Evolutionary conservation across 179 eudicot species (phyloP), one percentile per base, ranked within the genome.

Genomic region (Heliamphora pulchella): DNA sequence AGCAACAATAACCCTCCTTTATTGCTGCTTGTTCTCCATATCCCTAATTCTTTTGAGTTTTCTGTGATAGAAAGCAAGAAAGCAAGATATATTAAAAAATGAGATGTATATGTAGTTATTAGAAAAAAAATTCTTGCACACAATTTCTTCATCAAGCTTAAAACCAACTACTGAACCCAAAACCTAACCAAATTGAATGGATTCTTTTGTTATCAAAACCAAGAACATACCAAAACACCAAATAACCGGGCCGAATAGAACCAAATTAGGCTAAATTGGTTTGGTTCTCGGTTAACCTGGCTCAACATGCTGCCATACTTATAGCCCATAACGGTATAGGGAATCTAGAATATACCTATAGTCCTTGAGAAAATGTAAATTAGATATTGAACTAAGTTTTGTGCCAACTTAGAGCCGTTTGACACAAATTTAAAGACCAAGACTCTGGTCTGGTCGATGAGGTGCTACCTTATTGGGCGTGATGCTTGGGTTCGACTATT

Each of bases 11-110:
- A 15, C 2, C 1, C 17, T 63, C 69, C 59, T 77, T 63, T 48
- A 77, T 77, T 63, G 67, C 78, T 8, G 8, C 46, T 11, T 48
- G 69, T 63, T 13, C 59, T 63, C 47, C 51, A 31, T 63, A 63
- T 63, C 64, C 20, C 43, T 46, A 47, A 5, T 5, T 47, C n/a
- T 63, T 62, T 46, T 48, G 41, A 50, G 14, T 48, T 14, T 3
- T 31, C 69, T 59, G 70, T 47, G 43, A 61, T 46, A 50, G 78
- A 75, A 58, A 17, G 57, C 55, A 76, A 43, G 41, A 75, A 59
- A 46, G 17, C 31, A 10, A 18, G 0, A 59, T 3, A 62, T 20
- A 18, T 76, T 62, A 54, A 75, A 10, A 31, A 41, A 76, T 10
- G 43, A 44, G 1, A 10, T 47, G 58, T 20, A 71, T 18, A 62